Percentiles rank a stretch among this genome's conserved stretches.
Evolutionary conservation across 768 basidiomycete genomes (phyloP).

Genomic region (Cantharellus anzutake): DNA sequence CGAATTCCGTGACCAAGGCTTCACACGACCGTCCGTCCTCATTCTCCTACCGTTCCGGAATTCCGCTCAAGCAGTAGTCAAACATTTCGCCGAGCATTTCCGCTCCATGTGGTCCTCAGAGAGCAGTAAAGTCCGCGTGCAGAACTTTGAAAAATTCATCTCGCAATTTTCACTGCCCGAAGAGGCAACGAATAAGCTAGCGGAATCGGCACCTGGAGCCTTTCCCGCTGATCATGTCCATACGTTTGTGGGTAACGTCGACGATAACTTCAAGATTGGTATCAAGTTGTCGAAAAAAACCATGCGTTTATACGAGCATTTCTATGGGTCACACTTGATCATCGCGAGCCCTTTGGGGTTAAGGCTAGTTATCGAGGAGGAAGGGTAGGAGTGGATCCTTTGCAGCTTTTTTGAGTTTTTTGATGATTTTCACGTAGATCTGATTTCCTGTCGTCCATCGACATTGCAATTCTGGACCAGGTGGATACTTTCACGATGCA

Average conservation of each 20-base stretch:
- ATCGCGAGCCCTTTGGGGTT: slow-evolving; percentile 87
- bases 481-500: slow-evolving; percentile 91
- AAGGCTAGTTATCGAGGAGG: slow-evolving; percentile 81
- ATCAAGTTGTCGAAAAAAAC: slow-evolving; percentile 85
- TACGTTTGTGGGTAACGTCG: slow-evolving; percentile 90
- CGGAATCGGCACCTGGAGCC: slow-evolving; percentile 46
- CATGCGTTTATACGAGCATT: slow-evolving; percentile 78
- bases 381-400: slow-evolving; percentile 40
- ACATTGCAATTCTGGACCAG: slow-evolving; percentile 80
- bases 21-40: slow-evolving; percentile 87
- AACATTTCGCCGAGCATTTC: slow-evolving; percentile 58
- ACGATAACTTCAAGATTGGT: slow-evolving; percentile 86
- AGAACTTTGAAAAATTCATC: slow-evolving; percentile 69
- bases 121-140: slow-evolving; percentile 34
- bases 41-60: slow-evolving; percentile 88
- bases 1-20: slow-evolving; percentile 81
- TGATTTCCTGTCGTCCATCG: slow-evolving; percentile 88
- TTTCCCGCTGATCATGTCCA: slow-evolving; percentile 84
- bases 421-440: slow-evolving; percentile 34
- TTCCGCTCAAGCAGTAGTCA: slow-evolving; percentile 64
- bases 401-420: neutral
- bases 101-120: slow-evolving; percentile 27
- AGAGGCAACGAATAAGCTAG: slow-evolving; percentile 63
- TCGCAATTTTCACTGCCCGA: slow-evolving; percentile 68
- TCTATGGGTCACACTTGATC: slow-evolving; percentile 81